Evolutionary conservation across 2,329 filamentous ascomycete species (phyloP).

Genomic region (Paecilomyces variotii): DNA sequence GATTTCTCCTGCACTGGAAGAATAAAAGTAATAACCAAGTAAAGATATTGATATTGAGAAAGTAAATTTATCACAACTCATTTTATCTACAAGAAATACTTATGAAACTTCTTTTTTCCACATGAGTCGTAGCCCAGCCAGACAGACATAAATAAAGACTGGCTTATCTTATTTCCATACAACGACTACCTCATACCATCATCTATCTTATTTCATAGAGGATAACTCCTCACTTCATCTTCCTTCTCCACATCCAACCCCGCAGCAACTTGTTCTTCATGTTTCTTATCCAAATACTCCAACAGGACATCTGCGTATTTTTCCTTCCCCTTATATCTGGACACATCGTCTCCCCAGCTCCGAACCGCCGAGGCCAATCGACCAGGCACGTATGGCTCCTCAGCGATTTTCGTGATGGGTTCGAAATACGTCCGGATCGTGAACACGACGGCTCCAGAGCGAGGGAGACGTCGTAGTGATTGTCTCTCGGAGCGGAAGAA

Average conservation of each 20-base stretch:
- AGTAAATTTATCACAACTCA: too few relatives aligned
- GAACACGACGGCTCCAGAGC: conserved; percentile 55
- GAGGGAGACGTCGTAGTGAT: conserved; percentile 55
- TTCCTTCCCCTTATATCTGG: conserved; percentile 68
- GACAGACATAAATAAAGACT: too few relatives aligned
- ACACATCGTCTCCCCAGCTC: conserved; percentile 74
- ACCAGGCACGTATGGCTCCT: conserved; percentile 70
- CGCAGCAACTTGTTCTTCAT: conserved; percentile 61
- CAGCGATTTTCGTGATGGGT: conserved; percentile 57
- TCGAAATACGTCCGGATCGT: conserved; percentile 76
- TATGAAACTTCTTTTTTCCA: too few relatives aligned
- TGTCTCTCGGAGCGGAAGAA: conserved; percentile 72
- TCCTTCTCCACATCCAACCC: conserved; percentile 57
- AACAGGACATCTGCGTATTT: conserved; percentile 65
- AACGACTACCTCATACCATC: neutral
- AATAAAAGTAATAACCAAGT: too few relatives aligned
- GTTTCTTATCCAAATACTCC: conserved; percentile 67
- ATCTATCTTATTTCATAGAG: conserved; percentile 34
- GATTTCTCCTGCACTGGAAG: too few relatives aligned
- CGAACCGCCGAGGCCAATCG: conserved; percentile 67
- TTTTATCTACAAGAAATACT: too few relatives aligned
- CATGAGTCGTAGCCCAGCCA: too few relatives aligned
- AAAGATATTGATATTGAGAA: too few relatives aligned
- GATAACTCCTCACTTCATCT: conserved; percentile 55
- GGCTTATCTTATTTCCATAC: too few relatives aligned